Conservation (phyloP, 1,284 basidiomycete genomes). For the Erythrobasidium hasegawianum region DNA sequence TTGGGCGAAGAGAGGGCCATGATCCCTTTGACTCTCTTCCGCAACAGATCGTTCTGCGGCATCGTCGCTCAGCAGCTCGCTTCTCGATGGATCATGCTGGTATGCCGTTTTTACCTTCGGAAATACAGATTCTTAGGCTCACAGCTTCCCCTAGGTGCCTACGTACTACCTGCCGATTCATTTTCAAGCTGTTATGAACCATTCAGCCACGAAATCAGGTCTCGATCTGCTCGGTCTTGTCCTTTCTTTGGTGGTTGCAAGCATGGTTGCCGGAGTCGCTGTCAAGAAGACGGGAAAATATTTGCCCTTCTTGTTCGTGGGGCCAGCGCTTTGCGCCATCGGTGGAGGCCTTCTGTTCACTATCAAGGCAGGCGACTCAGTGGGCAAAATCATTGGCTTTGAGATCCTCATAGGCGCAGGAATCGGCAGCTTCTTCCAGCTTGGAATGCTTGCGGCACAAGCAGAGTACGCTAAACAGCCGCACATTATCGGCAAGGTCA, state of each 20-base stretch:
- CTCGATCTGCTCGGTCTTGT: conserved; percentile 45
- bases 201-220: conserved; percentile 44
- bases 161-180: conserved; percentile 37
- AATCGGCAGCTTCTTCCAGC: conserved; percentile 33
- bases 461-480: conserved; percentile 24
- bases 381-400: conserved; percentile 51
- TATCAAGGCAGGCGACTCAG: conserved; percentile 47
- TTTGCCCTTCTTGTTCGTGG: conserved; percentile 49
- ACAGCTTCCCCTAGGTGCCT: neutral
- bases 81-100: conserved; percentile 38
- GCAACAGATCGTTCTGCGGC: conserved; percentile 41
- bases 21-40: conserved; percentile 45
- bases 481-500: conserved; percentile 16
- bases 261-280: conserved; percentile 42
- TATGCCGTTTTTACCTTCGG: conserved; percentile 36
- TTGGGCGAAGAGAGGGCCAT: conserved; percentile 45
- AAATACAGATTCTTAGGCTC: conserved; percentile 15
- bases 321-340: conserved; percentile 49
- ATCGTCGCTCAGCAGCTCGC: conserved; percentile 39
- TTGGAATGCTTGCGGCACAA: conserved; percentile 17
- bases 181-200: conserved; percentile 43
- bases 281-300: conserved; percentile 49
- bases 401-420: conserved; percentile 51
- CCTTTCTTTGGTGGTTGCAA: conserved; percentile 42
- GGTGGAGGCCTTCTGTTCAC: conserved; percentile 55